Base-by-base conservation (phyloP, 1,139 yeast genomes). In the Saccharomyces hybrid region DNA sequence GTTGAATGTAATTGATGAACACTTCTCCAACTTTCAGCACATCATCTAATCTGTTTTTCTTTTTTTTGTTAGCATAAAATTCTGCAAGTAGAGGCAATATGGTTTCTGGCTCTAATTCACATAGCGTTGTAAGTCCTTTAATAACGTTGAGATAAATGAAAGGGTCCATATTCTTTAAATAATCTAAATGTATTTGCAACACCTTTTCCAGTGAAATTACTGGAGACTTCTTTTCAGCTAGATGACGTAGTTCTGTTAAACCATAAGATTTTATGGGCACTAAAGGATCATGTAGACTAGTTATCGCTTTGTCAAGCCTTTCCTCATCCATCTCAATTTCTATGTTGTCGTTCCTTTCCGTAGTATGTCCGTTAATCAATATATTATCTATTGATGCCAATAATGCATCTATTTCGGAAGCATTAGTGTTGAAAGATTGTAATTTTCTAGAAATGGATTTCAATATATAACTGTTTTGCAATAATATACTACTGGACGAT, bases 201-300 rank as follows among this genome's bases (percentile, higher is more conserved):
- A 80, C 89, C 54, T 79, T 78, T 14, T 78, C 80, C 9, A 80
- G 54, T 0, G 82, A 69, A 5, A 90, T 69, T 0, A 80, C 80
- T 0, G 74, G 70, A 44, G 87, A 79, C 46, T 73, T 74, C 16
- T 71, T 68, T 38, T 75, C 76, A 2, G 87, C 77, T 49, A 91
- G 73, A 52, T 79, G 77, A 44, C 90, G 75, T 16, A 91, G 70
- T 28, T 86, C 70, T 60, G 80, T 81, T 19, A 93, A 72, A 0
- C 97, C 99, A 68, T 88, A 93, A 0, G 96, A 98, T 54, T 91
- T 75, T 2, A 90, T 81, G 0, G 98, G 97, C 1, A 88, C 84
- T 54, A 86, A 72, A 0, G 93, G 88, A 68, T 91, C 97, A 56
- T 82, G 83, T 51, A 93, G 71, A 55, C 84, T 80, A 0, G 79